Evolutionary conservation across 2,329 filamentous ascomycete species (phyloP), one percentile per base, ranked within the genome.

Genomic region (Madurella mycetomatis): DNA sequence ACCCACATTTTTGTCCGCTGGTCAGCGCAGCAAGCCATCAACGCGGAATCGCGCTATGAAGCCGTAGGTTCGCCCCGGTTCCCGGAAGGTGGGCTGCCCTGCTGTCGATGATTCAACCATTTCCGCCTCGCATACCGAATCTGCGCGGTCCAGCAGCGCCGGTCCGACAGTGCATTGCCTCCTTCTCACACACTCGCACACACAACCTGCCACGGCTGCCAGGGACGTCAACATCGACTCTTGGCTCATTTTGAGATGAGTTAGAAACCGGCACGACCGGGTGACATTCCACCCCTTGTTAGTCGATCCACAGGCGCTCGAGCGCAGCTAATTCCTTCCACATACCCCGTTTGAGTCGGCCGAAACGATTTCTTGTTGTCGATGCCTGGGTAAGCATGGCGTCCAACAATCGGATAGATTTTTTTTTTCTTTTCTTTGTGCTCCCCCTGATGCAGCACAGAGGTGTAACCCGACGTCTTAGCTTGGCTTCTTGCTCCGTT

Each of bases 371-470:
- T 25, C 25, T 7, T 25, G 25, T 25, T 25, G 25, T 4, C 7
- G 25, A 25, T 25, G 25, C 42, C n/a, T 39, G 16, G 9, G 12
- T 42, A 41, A 44, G 31, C 37, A 48, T 19, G 31, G 47, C 51
- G 30, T 40, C 18, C 42, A 47, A 43, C 48, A n/a, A n/a, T n/a
- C n/a, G n/a, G n/a, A n/a, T n/a, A n/a, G n/a, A n/a, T 25, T 40
- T 55, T 43, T 44, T 44, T 51, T 48, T 31, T 32, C 44, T 39
- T 32, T 12, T 40, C 31, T 12, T 9, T 41, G 18, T 44, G 42
- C 18, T 32, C 31, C 39, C 42, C 34, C 34, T 25, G 34, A 37
- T 9, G 13, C 9, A 11, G 9, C 13, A 11, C 34, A 4, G 13
- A 37, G 34, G 34, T 15, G 25, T 25, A 25, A 25, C 25, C 4